phyloP scores from a whole-genome alignment of 345 rosid genomes.

The Eucalyptus dawsonii region DNA sequence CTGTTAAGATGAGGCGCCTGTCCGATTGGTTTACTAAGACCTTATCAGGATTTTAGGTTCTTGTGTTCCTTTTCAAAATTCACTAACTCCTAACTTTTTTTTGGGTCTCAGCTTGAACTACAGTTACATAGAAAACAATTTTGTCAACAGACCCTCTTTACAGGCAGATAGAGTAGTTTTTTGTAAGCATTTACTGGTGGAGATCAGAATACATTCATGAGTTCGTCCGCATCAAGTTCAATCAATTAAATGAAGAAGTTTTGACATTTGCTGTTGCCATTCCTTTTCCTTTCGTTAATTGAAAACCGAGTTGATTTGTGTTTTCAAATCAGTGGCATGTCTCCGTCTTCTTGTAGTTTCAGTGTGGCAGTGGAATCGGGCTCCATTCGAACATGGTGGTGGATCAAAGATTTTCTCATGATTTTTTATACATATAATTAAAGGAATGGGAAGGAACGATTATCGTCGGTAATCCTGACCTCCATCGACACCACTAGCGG shows the following conservation, averaged over 20 bases:
- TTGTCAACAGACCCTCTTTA: neutral
- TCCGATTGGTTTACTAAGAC: constrained; percentile 35
- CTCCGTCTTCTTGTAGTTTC: neutral
- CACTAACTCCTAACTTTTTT: neutral
- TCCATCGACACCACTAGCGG: neutral
- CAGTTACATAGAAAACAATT: neutral
- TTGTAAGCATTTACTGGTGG: neutral
- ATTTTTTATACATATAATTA: neutral
- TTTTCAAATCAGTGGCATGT: neutral
- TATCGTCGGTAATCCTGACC: neutral
- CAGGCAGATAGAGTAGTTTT: neutral
- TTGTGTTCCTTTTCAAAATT: neutral
- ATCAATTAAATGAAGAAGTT: neutral
- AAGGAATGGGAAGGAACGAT: neutral
- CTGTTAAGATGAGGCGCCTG: constrained; percentile 45
- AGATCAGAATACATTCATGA: neutral
- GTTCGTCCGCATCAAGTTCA: neutral
- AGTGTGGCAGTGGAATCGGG: neutral
- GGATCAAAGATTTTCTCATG: neutral
- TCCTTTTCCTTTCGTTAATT: neutral
- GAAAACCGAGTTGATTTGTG: neutral
- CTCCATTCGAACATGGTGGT: neutral
- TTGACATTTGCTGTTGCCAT: neutral
- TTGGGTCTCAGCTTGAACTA: neutral
- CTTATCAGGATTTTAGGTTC: neutral